Conservation (phyloP, 2,329 filamentous ascomycete species). For the Colletotrichum costaricense region DNA sequence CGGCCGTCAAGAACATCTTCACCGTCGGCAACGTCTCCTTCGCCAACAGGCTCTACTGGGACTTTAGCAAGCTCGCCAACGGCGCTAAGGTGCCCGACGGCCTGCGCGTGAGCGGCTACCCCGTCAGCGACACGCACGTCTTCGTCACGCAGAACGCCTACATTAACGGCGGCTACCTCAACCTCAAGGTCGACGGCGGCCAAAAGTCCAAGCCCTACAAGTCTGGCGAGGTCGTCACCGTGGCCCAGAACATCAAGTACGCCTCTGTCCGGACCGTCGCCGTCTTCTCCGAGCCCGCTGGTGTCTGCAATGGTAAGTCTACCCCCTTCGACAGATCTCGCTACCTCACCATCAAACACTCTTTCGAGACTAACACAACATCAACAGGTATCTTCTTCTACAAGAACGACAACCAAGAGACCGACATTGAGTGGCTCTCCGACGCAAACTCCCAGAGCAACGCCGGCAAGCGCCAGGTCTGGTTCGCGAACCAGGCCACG, state of each 20-base stretch:
- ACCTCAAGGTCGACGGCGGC: constrained; percentile 42
- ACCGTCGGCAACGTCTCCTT: background rate
- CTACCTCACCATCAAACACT: too few relatives aligned
- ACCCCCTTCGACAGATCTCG: too few relatives aligned
- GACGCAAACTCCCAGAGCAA: constrained; percentile 42
- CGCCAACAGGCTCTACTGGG: constrained; percentile 13
- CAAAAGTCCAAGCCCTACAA: constrained; percentile 41
- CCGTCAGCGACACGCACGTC: constrained; percentile 25
- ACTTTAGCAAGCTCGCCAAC: constrained; percentile 13
- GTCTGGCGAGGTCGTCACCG: constrained; percentile 40
- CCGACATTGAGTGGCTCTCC: constrained; percentile 47
- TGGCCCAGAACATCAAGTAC: constrained; percentile 42
- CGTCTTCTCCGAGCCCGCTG: constrained; percentile 41
- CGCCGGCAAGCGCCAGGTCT: constrained; percentile 39
- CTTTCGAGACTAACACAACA: background rate
- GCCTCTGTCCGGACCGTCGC: constrained; percentile 44
- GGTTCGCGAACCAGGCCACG: constrained; percentile 45
- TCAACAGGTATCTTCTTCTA: constrained; percentile 46
- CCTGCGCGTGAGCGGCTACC: constrained; percentile 39
- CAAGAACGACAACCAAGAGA: constrained; percentile 42
- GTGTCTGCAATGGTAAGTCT: constrained; percentile 45
- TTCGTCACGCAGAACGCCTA: constrained; percentile 35
- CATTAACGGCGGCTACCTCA: constrained; percentile 42
- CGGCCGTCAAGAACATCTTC: background rate
- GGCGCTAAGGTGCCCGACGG: constrained; percentile 37